Percentiles rank a stretch among this genome's conserved stretches.
Conservation (phyloP, 768 basidiomycete species). For the Russula ochroleuca region DNA sequence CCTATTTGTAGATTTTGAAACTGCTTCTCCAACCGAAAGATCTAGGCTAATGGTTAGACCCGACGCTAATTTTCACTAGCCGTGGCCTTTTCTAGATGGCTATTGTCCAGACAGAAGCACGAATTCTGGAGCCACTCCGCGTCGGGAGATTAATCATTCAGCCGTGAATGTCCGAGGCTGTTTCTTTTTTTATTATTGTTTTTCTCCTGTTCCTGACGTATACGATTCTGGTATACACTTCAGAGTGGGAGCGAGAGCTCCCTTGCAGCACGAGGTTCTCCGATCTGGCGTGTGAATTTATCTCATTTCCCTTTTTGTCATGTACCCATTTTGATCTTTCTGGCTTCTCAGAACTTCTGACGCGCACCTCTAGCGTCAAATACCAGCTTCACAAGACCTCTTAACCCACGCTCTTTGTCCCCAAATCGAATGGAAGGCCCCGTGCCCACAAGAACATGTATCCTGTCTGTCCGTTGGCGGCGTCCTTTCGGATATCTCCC, state of each 20-base stretch:
- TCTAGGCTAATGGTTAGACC: neutral
- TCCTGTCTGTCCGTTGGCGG: constrained; percentile 5
- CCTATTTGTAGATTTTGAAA: neutral
- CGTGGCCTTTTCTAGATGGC: constrained; percentile 6
- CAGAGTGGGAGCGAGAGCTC: neutral
- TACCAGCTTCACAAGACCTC: constrained; percentile 13
- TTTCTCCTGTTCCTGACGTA: constrained; percentile 1
- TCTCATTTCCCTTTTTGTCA: constrained; percentile 14
- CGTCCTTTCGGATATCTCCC: constrained; percentile 11
- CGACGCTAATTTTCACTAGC: neutral
- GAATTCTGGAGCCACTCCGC: neutral
- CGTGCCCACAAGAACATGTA: constrained; percentile 8
- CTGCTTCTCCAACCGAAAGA: constrained; percentile 1
- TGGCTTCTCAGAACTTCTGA: constrained; percentile 15
- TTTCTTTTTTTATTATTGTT: neutral
- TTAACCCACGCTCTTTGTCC: constrained; percentile 27
- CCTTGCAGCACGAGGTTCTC: constrained; percentile 17
- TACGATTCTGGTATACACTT: neutral
- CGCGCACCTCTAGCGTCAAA: constrained; percentile 19
- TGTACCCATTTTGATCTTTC: constrained; percentile 17
- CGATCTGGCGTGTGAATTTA: constrained; percentile 18
- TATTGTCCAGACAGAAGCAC: constrained; percentile 5
- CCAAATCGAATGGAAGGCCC: constrained; percentile 26
- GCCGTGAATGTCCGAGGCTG: constrained; percentile 1
- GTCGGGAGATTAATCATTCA: neutral